Evolutionary conservation across 805 yeast genomes (phyloP).

Genomic region (Yarrowia sp.): DNA sequence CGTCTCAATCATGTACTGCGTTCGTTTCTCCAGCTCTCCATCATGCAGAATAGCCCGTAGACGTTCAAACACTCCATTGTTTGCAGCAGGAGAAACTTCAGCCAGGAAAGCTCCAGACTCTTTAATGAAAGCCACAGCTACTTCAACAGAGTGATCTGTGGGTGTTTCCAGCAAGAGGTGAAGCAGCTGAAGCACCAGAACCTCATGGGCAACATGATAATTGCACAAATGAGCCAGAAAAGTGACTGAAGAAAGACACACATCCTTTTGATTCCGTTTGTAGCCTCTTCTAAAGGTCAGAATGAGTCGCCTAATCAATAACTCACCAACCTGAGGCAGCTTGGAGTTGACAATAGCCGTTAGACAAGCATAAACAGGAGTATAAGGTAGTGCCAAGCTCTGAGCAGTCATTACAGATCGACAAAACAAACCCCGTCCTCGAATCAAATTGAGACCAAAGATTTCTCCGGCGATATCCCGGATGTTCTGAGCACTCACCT

Average conservation of each 20-base stretch:
- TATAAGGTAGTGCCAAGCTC: slow-evolving; percentile 42
- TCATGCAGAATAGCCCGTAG: slow-evolving; percentile 62
- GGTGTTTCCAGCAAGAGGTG: slow-evolving; percentile 48
- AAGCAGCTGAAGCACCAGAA: slow-evolving; percentile 52
- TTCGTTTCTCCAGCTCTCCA: slow-evolving; percentile 45
- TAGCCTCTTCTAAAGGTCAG: slow-evolving; percentile 57
- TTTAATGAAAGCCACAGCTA: slow-evolving; percentile 51
- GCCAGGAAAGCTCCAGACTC: slow-evolving; percentile 53
- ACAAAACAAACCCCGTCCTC: slow-evolving; percentile 64
- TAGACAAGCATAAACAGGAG: slow-evolving; percentile 57
- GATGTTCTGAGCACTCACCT: slow-evolving; percentile 48
- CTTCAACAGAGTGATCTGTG: slow-evolving; percentile 55
- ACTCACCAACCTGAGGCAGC: slow-evolving; percentile 65
- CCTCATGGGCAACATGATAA: slow-evolving; percentile 58
- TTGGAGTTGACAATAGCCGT: slow-evolving; percentile 61
- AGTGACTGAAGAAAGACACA: slow-evolving; percentile 45
- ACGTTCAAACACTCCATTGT: slow-evolving; percentile 54
- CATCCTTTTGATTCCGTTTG: slow-evolving; percentile 46
- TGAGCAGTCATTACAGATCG: slow-evolving; percentile 57
- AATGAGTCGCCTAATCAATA: slow-evolving; percentile 53
- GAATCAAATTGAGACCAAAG: slow-evolving; percentile 54
- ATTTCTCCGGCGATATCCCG: slow-evolving; percentile 49
- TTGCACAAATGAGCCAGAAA: slow-evolving; percentile 65
- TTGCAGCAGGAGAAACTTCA: slow-evolving; percentile 46
- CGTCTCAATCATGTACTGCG: slow-evolving; percentile 49